Evolutionary conservation across 441 rosid species (phyloP), one percentile per base, ranked within the genome.

Genomic region (California macrophylla): DNA sequence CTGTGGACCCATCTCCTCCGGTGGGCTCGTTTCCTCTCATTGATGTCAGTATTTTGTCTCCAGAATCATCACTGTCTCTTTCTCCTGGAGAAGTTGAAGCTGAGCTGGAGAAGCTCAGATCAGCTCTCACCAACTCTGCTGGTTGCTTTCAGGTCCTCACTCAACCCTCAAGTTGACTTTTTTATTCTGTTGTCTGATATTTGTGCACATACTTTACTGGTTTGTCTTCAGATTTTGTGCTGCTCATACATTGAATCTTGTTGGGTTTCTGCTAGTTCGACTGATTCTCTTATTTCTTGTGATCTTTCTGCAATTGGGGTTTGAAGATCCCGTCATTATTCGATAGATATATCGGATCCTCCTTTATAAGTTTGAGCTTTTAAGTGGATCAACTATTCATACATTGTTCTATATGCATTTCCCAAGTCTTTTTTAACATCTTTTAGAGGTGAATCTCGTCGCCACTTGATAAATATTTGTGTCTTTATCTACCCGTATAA

Each of bases 91-190:
- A 65, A 8, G 36, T 23, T 0, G 66, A 62, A 1, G 54, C 20
- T 30, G 80, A 78, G 6, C 71, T 74, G 1, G 63, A 67, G 24
- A 81, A 81, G 56, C 82, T 81, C 28, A 76, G 29, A 30, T 78
- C 66, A 4, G 62, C 77, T 67, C 77, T 81, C 74, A 25, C 58
- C 20, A 47, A 47, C 74, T 69, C 78, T 0, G 32, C 63, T 0
- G 82, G 84, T 6, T 78, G 84, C 79, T 78, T 81, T 75, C 82
- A 81, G 84, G 82, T 78, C 64, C 38, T 67, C 6, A 4, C 23
- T 67, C 15, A 38, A 32, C 36, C 13, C 47, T 40, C n/a, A 42
- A 42, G 4, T 34, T 58, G 23, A 7, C 24, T 3, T 9, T 20
- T 8, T 6, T 25, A 24, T 60, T 54, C 38, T n/a, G 21, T 18